Evolutionary conservation across 441 rosid genomes (phyloP).

Genomic region (Viola pubescens): DNA sequence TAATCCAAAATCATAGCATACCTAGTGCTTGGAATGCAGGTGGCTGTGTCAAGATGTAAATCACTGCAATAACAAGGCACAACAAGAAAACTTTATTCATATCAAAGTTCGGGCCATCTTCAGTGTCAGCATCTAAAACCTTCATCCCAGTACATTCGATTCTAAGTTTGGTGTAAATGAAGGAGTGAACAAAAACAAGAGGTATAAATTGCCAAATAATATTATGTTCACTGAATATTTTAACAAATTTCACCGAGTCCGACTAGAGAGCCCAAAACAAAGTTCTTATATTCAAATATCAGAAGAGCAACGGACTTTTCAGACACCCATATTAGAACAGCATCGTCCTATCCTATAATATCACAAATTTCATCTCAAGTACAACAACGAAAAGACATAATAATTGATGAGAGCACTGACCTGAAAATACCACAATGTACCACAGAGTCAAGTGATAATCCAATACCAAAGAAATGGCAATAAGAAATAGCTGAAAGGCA

Average conservation of each 20-base stretch:
- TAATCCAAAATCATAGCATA: conserved; percentile 24
- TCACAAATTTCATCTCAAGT: no score
- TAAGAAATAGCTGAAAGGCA: conserved; percentile 52
- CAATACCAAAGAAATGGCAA: conserved; percentile 48
- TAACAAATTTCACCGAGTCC: not conserved
- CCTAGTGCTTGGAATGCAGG: conserved; percentile 65
- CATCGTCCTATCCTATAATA: not conserved
- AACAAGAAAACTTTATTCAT: not conserved
- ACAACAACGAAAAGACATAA: not conserved
- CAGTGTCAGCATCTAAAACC: no score
- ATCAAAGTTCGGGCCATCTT: no score
- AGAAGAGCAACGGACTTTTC: not conserved
- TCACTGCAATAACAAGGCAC: conserved; percentile 37
- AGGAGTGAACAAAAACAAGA: not conserved
- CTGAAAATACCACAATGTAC: conserved; percentile 54
- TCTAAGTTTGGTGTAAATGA: not conserved
- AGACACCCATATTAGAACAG: no score
- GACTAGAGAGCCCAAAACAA: not conserved
- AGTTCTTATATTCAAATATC: not conserved
- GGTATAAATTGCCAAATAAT: not conserved
- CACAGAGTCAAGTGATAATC: conserved; percentile 74
- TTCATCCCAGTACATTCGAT: no score
- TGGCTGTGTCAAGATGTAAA: conserved; percentile 57
- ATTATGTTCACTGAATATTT: not conserved
- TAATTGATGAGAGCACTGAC: conserved; percentile 24